Evolutionary conservation across 805 yeast species (phyloP), one percentile per base, ranked within the genome.

Genomic region (Ogataea saltuana): DNA sequence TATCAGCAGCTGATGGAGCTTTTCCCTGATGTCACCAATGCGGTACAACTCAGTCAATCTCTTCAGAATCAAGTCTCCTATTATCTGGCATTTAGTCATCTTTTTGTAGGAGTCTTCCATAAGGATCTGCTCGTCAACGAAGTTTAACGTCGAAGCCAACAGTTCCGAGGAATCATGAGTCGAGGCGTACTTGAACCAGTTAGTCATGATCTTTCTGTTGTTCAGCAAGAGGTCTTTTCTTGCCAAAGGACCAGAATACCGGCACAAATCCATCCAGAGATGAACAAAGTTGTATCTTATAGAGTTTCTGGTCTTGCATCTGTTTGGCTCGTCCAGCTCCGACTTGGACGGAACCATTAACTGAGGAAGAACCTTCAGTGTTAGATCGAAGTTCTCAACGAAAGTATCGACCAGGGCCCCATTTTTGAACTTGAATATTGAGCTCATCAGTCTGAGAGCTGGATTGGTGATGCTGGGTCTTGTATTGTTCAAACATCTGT

Each of bases 31-130:
- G 17, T 49, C 49, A 42, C 59, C 16, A 50, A 59, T 22, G 46
- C 64, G 25, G 49, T 64, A 80, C 3, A 88, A 60, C 3, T 75
- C 70, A 25, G 79, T 75, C 22, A 88, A 51, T 41, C 80, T 80
- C 20, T 73, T 71, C 45, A 88, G 57, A 17, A 83, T 77, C 71
- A 85, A 78, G 58, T 90, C 97, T 53, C 87, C 88, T 55, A 91
- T 75, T 12, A 89, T 74, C 46, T 80, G 78, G 47, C 88, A 76
- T 59, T 89, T 90, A 0, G 88, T 76, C 46, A 82, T 69, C 55
- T 81, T 83, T 51, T 78, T 78, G 58, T 81, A 84, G 10, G 74
- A 64, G 2, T 68, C 55, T 51, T 90, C 97, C 20, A 66, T 60
- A 26, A 88, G 56, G 2, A 90, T 73, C 17, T 68, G 65, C 1